Conservation (phyloP, 345 rosid genomes). For the Eucalyptus pumila region DNA sequence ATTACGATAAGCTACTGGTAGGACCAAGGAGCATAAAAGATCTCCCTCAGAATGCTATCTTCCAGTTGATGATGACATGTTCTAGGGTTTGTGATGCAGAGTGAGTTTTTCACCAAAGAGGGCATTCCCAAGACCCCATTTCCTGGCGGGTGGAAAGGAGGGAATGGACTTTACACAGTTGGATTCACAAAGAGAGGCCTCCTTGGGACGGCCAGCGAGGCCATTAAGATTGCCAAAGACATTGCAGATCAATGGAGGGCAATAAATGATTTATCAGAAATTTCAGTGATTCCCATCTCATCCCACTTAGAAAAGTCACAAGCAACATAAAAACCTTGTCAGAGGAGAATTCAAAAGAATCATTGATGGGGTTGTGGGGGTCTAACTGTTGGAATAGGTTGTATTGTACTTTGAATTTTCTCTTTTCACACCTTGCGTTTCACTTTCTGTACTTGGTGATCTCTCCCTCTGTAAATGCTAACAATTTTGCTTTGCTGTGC, state of each 20-base stretch:
- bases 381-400: background rate
- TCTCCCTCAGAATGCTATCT: background rate
- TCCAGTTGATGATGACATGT: background rate
- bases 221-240: slow-evolving; percentile 56
- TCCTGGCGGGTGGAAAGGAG: slow-evolving; percentile 85
- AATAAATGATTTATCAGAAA: background rate
- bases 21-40: background rate
- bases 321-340: background rate
- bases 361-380: background rate
- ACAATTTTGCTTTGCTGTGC: background rate
- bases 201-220: slow-evolving; percentile 61
- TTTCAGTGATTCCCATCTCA: background rate
- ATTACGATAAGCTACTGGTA: background rate
- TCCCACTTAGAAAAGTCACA: background rate
- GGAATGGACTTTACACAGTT: slow-evolving; percentile 62
- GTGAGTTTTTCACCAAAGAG: slow-evolving; percentile 57
- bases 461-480: background rate
- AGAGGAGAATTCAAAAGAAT: background rate
- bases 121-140: slow-evolving; percentile 78
- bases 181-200: slow-evolving; percentile 88
- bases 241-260: slow-evolving; percentile 16
- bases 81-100: background rate
- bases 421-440: background rate
- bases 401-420: background rate
- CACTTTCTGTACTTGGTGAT: background rate